phyloP scores from a whole-genome alignment of 1,284 basidiomycete species.

The Coriolopsis trogii region DNA sequence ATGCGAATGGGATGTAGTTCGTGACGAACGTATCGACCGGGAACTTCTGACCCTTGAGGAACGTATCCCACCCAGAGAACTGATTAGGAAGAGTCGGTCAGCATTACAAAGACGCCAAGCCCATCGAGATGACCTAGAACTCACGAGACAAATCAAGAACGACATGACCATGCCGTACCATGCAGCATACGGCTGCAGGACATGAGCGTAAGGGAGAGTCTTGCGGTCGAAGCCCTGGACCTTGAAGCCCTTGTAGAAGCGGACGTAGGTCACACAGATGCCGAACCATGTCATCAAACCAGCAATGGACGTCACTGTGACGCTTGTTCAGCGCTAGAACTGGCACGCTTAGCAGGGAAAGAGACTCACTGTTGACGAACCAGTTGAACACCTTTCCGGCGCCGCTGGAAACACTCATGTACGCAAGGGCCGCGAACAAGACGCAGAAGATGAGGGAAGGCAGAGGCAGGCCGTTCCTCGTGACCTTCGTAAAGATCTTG shows the following conservation, averaged over 20 bases:
- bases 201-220: constrained; percentile 67
- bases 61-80: constrained; percentile 79
- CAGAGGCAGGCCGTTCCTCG: constrained; percentile 76
- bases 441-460: constrained; percentile 73
- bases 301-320: constrained; percentile 43
- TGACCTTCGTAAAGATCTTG: constrained; percentile 68
- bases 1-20: constrained; percentile 75
- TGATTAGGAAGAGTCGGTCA: no score
- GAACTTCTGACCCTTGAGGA: constrained; percentile 74
- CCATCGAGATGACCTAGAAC: constrained; percentile 31
- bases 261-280: constrained; percentile 79
- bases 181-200: constrained; percentile 72
- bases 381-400: constrained; percentile 58
- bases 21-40: constrained; percentile 50
- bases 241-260: constrained; percentile 79
- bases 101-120: no score
- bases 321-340: not conserved
- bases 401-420: constrained; percentile 60
- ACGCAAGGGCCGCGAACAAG: constrained; percentile 74
- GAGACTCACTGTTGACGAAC: constrained; percentile 61
- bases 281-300: constrained; percentile 86
- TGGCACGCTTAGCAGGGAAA: not conserved
- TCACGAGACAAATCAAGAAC: constrained; percentile 69
- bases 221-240: constrained; percentile 72
- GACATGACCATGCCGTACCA: constrained; percentile 64